phyloP scores from a whole-genome alignment of 225 moss, liverwort and hornwort species.

The Physcomitrium patens region DNA sequence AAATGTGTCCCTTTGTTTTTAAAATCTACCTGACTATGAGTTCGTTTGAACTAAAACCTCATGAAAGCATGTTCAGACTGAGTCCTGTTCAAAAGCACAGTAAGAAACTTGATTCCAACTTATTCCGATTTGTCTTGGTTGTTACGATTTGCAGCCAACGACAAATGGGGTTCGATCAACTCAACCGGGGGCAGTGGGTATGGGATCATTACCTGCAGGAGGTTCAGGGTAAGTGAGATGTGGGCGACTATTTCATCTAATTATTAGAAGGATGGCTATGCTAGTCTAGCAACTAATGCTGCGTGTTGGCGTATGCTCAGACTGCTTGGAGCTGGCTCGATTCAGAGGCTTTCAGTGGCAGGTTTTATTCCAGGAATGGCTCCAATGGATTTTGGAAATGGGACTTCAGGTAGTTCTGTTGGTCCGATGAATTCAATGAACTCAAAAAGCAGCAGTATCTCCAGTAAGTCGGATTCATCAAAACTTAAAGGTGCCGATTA shows the following conservation, averaged over 20 bases:
- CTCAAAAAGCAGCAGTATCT: conserved; percentile 37
- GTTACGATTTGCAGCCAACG: conserved; percentile 40
- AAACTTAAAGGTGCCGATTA: conserved; percentile 55
- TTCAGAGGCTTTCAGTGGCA: conserved; percentile 60
- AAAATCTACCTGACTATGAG: background rate
- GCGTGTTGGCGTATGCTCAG: conserved; percentile 29
- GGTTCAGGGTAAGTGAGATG: conserved; percentile 47
- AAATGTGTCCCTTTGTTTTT: too few species aligned
- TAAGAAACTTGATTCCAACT: too few species aligned
- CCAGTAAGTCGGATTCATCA: conserved; percentile 52
- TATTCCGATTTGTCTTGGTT: conserved; percentile 1
- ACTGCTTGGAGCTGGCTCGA: conserved; percentile 54
- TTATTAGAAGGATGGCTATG: too few species aligned
- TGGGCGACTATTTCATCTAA: background rate
- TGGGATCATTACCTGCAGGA: conserved; percentile 36
- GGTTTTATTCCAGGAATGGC: conserved; percentile 63
- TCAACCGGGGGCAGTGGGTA: conserved; percentile 39
- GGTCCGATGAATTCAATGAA: conserved; percentile 39
- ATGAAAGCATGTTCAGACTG: background rate
- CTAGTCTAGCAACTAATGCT: background rate
- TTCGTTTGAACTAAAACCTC: background rate
- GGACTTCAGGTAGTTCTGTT: conserved; percentile 35
- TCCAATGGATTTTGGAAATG: conserved; percentile 64
- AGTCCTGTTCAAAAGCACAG: background rate
- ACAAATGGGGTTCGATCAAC: conserved; percentile 44